These are phyloP conservation scores for Phytophthora quininea DNA, from an alignment of 352 stramenopile species.

Conservation along the genomic window DNA sequence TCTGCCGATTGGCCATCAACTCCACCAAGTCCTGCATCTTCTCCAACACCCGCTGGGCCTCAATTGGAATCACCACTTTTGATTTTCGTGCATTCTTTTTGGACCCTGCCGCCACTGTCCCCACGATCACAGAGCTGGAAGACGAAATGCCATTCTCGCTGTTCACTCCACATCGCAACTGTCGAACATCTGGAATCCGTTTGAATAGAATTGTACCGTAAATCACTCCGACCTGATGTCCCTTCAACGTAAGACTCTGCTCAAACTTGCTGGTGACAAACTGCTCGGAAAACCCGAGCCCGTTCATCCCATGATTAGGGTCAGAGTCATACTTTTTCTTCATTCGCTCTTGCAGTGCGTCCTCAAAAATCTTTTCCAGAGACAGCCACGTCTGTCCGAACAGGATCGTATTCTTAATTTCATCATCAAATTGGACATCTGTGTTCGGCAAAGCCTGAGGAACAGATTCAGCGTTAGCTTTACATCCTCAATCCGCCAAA, in stretches of 20 bases:
- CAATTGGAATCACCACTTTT: slow-evolving; percentile 84
- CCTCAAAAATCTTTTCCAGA: slow-evolving; percentile 90
- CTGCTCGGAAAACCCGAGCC: slow-evolving; percentile 66
- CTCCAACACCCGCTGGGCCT: slow-evolving; percentile 87
- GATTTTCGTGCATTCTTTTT: slow-evolving; percentile 75
- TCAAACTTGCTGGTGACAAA: slow-evolving; percentile 89
- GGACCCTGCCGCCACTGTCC: slow-evolving; percentile 44
- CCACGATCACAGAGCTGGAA: slow-evolving; percentile 88
- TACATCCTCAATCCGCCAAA: neutral
- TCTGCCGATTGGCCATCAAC: slow-evolving; percentile 86
- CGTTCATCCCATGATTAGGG: slow-evolving; percentile 44
- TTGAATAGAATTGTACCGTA: slow-evolving; percentile 91
- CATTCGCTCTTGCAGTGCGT: slow-evolving; percentile 85
- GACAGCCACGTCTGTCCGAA: slow-evolving; percentile 91
- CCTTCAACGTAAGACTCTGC: slow-evolving; percentile 86
- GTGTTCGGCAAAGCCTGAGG: slow-evolving; percentile 37
- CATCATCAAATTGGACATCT: slow-evolving; percentile 75
- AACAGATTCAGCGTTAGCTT: slow-evolving; percentile 16
- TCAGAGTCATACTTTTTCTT: slow-evolving; percentile 77
- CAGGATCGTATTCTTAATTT: slow-evolving; percentile 85
- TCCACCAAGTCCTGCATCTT: slow-evolving; percentile 91
- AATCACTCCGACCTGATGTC: slow-evolving; percentile 86
- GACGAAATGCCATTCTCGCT: slow-evolving; percentile 89
- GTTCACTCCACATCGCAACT: slow-evolving; percentile 87
- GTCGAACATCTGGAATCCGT: slow-evolving; percentile 87